Evolutionary conservation across 176 grass and related monocot species (phyloP).

Genomic region (Carex littledalei): DNA sequence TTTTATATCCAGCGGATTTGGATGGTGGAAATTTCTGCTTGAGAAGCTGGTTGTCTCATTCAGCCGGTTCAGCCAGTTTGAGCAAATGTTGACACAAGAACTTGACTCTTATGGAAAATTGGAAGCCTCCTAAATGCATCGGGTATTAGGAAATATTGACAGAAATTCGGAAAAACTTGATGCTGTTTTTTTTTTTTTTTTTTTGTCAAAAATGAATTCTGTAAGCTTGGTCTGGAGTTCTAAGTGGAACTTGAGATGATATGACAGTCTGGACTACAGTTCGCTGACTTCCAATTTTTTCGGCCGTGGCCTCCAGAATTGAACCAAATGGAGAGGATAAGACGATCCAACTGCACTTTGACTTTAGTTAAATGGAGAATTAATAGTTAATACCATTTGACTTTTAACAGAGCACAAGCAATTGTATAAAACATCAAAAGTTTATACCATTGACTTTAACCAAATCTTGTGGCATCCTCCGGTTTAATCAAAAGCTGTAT

Average conservation of each 20-base stretch:
- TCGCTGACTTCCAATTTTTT: not conserved
- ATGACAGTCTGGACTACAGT: not conserved
- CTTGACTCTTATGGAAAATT: not conserved
- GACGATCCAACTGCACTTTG: not conserved
- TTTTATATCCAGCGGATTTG: not conserved
- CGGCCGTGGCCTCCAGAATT: too few relatives aligned
- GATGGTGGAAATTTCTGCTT: not conserved
- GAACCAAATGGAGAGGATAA: not conserved
- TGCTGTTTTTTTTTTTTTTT: not conserved
- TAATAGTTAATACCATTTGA: not conserved
- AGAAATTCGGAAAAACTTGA: not conserved
- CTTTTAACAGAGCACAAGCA: not conserved
- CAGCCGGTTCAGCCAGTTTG: not conserved
- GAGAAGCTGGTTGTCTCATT: not conserved
- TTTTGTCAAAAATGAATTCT: not conserved
- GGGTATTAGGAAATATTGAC: not conserved
- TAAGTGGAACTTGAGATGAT: not conserved
- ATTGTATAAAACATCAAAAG: not conserved
- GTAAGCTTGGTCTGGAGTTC: not conserved
- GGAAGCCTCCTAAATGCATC: not conserved
- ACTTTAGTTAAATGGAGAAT: not conserved
- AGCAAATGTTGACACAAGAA: not conserved
- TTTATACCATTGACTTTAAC: not conserved
- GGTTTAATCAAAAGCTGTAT: slow-evolving; percentile 5
- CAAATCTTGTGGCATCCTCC: not conserved